phyloP scores from a whole-genome alignment of 2,329 filamentous ascomycete genomes.

The Bipolaris sorokiniana region DNA sequence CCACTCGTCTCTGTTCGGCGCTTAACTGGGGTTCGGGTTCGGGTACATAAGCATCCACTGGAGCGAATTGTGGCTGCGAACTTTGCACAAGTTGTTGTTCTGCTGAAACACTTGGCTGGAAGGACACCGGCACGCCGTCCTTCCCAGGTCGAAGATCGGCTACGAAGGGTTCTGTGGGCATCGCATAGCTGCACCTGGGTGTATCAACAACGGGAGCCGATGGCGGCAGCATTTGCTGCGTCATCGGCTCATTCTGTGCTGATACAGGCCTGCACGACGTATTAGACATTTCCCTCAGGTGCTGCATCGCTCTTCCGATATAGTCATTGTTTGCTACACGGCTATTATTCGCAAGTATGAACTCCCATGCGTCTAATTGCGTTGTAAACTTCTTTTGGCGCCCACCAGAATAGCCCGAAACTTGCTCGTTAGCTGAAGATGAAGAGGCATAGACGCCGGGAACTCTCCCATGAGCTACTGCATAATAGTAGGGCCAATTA shows the following conservation, averaged over 20 bases:
- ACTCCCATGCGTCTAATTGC: constrained; percentile 75
- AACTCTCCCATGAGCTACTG: constrained; percentile 61
- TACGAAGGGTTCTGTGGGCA: background rate
- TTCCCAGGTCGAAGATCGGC: background rate
- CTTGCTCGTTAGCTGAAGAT: constrained; percentile 72
- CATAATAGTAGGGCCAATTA: constrained; percentile 61
- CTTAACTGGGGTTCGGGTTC: constrained; percentile 46
- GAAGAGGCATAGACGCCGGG: constrained; percentile 69
- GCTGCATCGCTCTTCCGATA: background rate
- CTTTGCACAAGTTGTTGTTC: background rate
- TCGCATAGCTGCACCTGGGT: background rate
- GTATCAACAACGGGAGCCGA: background rate
- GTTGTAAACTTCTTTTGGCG: constrained; percentile 55
- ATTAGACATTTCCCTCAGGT: background rate
- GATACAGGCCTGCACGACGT: background rate
- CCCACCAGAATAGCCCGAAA: constrained; percentile 69
- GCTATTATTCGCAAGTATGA: constrained; percentile 56
- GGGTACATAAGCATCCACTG: background rate
- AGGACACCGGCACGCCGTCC: background rate
- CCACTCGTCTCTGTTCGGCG: constrained; percentile 56
- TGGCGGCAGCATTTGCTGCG: background rate
- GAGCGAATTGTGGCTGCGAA: background rate
- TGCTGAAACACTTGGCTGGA: background rate
- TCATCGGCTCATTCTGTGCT: background rate
- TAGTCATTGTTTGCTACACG: constrained; percentile 27